Conservation (phyloP, 345 rosid species). For the Erodium maritimum region DNA sequence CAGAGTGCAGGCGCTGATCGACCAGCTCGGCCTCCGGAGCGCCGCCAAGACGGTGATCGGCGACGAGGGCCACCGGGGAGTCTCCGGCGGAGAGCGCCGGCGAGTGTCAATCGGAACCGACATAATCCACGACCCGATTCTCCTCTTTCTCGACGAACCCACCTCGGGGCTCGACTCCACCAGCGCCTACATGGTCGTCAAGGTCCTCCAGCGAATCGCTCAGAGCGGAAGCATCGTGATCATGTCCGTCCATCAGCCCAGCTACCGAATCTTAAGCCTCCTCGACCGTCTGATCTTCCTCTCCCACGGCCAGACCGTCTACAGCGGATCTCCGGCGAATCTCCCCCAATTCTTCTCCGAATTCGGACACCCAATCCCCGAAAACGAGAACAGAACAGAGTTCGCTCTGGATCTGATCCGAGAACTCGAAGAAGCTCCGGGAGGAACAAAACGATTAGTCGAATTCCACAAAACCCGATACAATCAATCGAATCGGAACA, state of each 20-base stretch:
- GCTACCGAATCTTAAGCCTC: constrained; percentile 66
- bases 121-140: constrained; percentile 75
- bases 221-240: constrained; percentile 84
- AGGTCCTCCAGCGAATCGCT: constrained; percentile 78
- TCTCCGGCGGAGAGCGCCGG: constrained; percentile 89
- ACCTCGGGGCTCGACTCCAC: constrained; percentile 95
- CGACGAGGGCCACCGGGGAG: constrained; percentile 89
- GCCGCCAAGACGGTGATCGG: constrained; percentile 87
- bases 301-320: constrained; percentile 70
- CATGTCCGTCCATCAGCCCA: constrained; percentile 93
- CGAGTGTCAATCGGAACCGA: constrained; percentile 76
- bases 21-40: constrained; percentile 60
- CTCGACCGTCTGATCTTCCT: constrained; percentile 68
- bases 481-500: neutral
- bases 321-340: constrained; percentile 46
- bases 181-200: constrained; percentile 87
- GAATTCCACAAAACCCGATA: constrained; percentile 75
- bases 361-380: constrained; percentile 79
- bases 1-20: constrained; percentile 78
- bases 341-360: constrained; percentile 56
- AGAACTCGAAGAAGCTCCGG: constrained; percentile 67
- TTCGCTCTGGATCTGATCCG: constrained; percentile 78
- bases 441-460: constrained; percentile 50
- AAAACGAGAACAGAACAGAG: constrained; percentile 74
- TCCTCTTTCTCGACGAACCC: constrained; percentile 84